Evolutionary conservation across 768 basidiomycete genomes (phyloP), one percentile per base, ranked within the genome.

Genomic region (Kwoniella botswanensis): DNA sequence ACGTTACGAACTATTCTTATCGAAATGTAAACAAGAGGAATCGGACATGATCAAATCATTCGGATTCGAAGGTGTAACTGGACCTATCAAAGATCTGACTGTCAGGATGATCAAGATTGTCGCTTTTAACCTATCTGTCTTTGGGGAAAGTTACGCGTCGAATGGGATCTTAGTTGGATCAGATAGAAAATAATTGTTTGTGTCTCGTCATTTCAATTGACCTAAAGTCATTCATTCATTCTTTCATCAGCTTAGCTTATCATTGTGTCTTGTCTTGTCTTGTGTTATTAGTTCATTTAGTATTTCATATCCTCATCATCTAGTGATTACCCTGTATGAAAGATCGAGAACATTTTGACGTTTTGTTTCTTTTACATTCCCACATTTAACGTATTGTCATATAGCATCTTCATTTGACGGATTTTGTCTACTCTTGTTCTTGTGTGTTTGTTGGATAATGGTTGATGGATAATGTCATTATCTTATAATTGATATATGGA

Each of bases 161-260:
- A 21, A 69, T 21, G 78, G 78, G 18, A 77, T 79, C 76, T 61
- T 77, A 26, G 62, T 79, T 43, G 78, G 78, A 21, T 65, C 72
- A 29, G 57, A 35, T 29, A 13, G 29, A 35, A 58, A n/a, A 35
- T 50, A 50, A 18, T 50, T 50, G 46, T 50, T 50, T 50, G 46
- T 50, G 46, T 13, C 18, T 50, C 3, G 12, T 50, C 13, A 50
- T 13, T 15, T 6, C 46, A 50, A 50, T 50, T 50, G 46, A 50
- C 46, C 46, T 50, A 11, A 50, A 50, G 46, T 50, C 46, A 50
- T 50, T 50, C 46, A 50, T 50, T 50, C 13, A 12, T 7, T 50
- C 13, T 1, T 7, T 46, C 18, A 10, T 50, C 2, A 13, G 46
- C 13, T 15, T 50, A 50, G 6, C 13, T 50, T 18, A 50, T 50